These are phyloP conservation scores for Trichoderma hamatum DNA, from an alignment of 2,329 filamentous ascomycete genomes.

Conservation along the genomic window DNA sequence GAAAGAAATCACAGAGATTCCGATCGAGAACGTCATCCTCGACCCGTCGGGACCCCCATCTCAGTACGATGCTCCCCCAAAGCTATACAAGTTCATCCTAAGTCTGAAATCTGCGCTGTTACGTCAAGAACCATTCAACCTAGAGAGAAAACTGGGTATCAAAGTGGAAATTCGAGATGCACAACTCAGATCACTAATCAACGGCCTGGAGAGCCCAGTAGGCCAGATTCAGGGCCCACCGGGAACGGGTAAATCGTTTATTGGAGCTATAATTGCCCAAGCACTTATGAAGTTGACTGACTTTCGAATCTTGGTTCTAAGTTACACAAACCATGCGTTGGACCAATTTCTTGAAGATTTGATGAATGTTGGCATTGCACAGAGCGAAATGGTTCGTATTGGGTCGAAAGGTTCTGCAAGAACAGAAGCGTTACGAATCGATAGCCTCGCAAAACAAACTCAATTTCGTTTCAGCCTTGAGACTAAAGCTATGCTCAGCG, in stretches of 20 bases:
- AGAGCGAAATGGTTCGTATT: slow-evolving; percentile 59
- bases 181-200: slow-evolving; percentile 59
- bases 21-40: slow-evolving; percentile 59
- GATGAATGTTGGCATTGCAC: slow-evolving; percentile 58
- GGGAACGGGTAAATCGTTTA: slow-evolving; percentile 76
- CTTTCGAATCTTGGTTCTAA: slow-evolving; percentile 63
- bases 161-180: slow-evolving; percentile 40
- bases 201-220: slow-evolving; percentile 56
- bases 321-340: slow-evolving; percentile 65
- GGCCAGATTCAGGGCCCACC: slow-evolving; percentile 74
- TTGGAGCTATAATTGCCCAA: slow-evolving; percentile 66
- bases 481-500: neutral
- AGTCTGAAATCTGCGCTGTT: neutral
- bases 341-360: slow-evolving; percentile 66
- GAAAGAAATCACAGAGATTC: slow-evolving; percentile 57
- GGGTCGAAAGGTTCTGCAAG: slow-evolving; percentile 59
- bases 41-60: slow-evolving; percentile 29
- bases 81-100: slow-evolving; percentile 15
- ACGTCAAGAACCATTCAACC: neutral
- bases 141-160: slow-evolving; percentile 33
- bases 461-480: neutral
- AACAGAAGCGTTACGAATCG: slow-evolving; percentile 54
- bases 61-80: slow-evolving; percentile 23
- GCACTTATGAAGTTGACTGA: slow-evolving; percentile 53
- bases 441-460: slow-evolving; percentile 39